Conservation (phyloP, 2,329 filamentous ascomycete genomes). For the Ascochyta lentis region DNA sequence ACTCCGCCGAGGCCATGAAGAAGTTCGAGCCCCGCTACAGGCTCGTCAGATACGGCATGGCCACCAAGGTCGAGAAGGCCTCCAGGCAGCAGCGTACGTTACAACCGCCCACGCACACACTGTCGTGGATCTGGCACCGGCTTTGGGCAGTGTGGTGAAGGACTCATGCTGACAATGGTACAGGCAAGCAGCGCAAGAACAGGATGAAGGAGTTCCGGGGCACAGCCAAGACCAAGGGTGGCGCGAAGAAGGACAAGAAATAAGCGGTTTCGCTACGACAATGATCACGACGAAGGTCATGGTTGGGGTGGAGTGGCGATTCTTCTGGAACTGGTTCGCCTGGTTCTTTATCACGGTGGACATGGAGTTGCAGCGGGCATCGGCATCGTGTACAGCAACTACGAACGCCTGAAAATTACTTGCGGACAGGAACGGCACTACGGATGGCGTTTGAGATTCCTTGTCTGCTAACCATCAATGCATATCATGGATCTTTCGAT, state of each 20-base stretch:
- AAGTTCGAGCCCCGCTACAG: slow-evolving; percentile 99
- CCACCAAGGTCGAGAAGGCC: slow-evolving; percentile 94
- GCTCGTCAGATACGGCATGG: slow-evolving; percentile 90
- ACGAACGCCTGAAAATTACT: slow-evolving; percentile 49
- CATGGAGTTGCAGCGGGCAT: slow-evolving; percentile 46
- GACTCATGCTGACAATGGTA: slow-evolving; percentile 46
- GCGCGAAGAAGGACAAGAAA: slow-evolving; percentile 86
- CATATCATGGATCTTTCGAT: slow-evolving; percentile 50
- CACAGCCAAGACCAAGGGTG: slow-evolving; percentile 97
- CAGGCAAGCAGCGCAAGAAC: slow-evolving; percentile 99
- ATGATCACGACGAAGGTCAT: slow-evolving; percentile 40
- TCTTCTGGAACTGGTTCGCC: slow-evolving; percentile 42
- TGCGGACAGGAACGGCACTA: slow-evolving; percentile 47
- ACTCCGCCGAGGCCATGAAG: slow-evolving; percentile 97
- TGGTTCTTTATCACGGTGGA: slow-evolving; percentile 43
- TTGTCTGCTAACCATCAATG: slow-evolving; percentile 50
- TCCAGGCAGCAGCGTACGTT: slow-evolving; percentile 98
- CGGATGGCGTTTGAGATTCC: slow-evolving; percentile 50
- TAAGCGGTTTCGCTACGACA: slow-evolving; percentile 44
- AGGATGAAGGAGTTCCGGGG: slow-evolving; percentile 97
- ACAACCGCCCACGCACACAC: slow-evolving; percentile 10
- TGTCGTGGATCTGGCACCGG: slow-evolving; percentile 13
- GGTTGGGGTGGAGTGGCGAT: slow-evolving; percentile 41
- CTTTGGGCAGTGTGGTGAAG: slow-evolving; percentile 14
- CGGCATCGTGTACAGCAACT: slow-evolving; percentile 48